Percentiles rank a stretch among this genome's conserved stretches.
These are phyloP conservation scores for Sugiyamaella smithiae DNA, from an alignment of 805 yeast genomes.

Conservation along the genomic window DNA sequence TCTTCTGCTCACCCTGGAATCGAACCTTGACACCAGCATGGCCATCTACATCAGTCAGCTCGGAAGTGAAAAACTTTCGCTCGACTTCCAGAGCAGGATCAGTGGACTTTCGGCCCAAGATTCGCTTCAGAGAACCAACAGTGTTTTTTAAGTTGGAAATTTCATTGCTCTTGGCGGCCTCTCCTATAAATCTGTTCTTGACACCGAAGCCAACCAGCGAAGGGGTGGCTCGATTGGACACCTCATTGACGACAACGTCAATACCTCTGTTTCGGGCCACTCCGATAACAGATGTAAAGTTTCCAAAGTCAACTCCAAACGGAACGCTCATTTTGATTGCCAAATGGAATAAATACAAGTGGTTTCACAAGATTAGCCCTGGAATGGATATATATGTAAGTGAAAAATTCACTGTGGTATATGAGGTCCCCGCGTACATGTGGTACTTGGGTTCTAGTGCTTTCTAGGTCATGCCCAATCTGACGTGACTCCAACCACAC, in stretches of 20 bases:
- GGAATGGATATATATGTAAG: conserved; percentile 7
- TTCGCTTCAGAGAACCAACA: conserved; percentile 89
- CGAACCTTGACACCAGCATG: conserved; percentile 82
- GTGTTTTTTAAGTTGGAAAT: conserved; percentile 96
- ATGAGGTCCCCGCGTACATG: conserved; percentile 6
- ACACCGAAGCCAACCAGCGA: conserved; percentile 85
- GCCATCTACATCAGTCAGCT: conserved; percentile 67
- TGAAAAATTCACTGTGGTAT: conserved; percentile 5
- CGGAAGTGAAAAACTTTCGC: conserved; percentile 67
- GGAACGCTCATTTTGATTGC: conserved; percentile 74
- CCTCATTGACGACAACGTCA: conserved; percentile 97
- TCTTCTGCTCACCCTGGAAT: conserved; percentile 71
- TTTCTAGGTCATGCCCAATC: too few species aligned
- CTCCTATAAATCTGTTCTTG: conserved; percentile 91
- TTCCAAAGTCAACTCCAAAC: conserved; percentile 98
- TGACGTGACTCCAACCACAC: too few species aligned
- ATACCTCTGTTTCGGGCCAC: conserved; percentile 98
- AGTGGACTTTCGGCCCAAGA: conserved; percentile 69
- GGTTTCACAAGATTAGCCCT: background rate
- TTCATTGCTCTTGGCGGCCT: conserved; percentile 93
- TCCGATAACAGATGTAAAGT: conserved; percentile 84
- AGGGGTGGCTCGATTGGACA: conserved; percentile 96
- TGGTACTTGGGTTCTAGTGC: conserved; percentile 3
- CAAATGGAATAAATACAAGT: conserved; percentile 2
- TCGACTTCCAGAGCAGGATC: conserved; percentile 80